Percentiles rank a stretch among this genome's conserved stretches.
Conservation (phyloP, 345 rosid genomes). For the Hibiscus syriacus region DNA sequence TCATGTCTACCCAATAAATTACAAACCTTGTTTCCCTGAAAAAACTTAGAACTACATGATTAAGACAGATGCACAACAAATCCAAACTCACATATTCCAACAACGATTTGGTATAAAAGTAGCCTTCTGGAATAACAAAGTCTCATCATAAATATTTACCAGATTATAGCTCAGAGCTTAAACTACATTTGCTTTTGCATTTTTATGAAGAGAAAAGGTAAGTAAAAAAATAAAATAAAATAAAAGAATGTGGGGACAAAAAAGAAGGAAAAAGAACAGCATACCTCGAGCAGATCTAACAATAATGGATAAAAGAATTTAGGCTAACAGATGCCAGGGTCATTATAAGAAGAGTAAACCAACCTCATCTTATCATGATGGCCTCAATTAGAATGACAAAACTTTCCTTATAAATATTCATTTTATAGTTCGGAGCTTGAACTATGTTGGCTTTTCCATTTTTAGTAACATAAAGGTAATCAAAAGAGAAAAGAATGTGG, state of each 20-base stretch:
- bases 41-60: conserved; percentile 7
- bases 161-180: neutral
- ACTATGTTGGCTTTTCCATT: neutral
- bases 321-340: neutral
- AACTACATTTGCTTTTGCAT: neutral
- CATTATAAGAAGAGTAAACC: neutral
- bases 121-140: neutral
- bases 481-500: neutral
- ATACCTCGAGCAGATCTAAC: neutral
- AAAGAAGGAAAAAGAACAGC: neutral
- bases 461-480: neutral
- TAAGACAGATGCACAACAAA: neutral
- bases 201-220: neutral
- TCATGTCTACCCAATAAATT: conserved; percentile 11
- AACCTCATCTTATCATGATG: neutral
- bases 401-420: neutral
- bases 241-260: neutral
- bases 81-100: neutral
- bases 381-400: neutral
- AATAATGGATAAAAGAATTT: neutral
- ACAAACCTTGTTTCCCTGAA: conserved; percentile 31
- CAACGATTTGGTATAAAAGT: neutral
- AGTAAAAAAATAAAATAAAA: neutral
- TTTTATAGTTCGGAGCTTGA: neutral
- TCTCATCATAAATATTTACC: neutral